Evolutionary conservation across 73 alveolate genomes (phyloP).

Genomic region (Symbiodinium natans): DNA sequence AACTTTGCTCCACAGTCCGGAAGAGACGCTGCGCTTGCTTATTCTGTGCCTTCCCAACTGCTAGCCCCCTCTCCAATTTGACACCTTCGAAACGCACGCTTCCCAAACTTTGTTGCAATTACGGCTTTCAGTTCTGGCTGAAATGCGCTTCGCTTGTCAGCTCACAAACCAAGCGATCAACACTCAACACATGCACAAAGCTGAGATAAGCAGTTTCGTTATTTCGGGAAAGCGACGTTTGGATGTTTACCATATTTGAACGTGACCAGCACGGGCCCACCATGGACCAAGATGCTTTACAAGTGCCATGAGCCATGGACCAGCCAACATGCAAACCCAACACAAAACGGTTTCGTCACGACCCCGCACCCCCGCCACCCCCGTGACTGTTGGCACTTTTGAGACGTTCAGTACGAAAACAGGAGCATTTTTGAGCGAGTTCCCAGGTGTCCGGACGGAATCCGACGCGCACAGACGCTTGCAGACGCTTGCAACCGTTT

Average conservation of each 20-base stretch:
- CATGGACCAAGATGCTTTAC: too few relatives aligned
- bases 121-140: slow-evolving; percentile 23
- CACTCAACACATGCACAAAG: slow-evolving; percentile 7
- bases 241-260: too few relatives aligned
- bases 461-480: neutral
- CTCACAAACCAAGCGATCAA: slow-evolving; percentile 30
- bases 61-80: neutral
- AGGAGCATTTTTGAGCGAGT: neutral
- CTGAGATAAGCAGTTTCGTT: too few relatives aligned
- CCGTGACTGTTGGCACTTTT: too few relatives aligned
- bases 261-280: too few relatives aligned
- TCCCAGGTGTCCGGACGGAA: neutral
- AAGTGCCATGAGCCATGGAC: too few relatives aligned
- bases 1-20: neutral
- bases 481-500: neutral
- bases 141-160: slow-evolving; percentile 22
- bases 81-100: neutral
- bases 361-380: too few relatives aligned
- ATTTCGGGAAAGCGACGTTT: too few relatives aligned
- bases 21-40: neutral
- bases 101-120: neutral
- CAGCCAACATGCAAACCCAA: too few relatives aligned
- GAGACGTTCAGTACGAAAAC: too few relatives aligned
- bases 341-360: too few relatives aligned
- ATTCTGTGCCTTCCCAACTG: neutral